Evolutionary conservation across 2,329 filamentous ascomycete species (phyloP).

Genomic region (Calonectria henricotiae): DNA sequence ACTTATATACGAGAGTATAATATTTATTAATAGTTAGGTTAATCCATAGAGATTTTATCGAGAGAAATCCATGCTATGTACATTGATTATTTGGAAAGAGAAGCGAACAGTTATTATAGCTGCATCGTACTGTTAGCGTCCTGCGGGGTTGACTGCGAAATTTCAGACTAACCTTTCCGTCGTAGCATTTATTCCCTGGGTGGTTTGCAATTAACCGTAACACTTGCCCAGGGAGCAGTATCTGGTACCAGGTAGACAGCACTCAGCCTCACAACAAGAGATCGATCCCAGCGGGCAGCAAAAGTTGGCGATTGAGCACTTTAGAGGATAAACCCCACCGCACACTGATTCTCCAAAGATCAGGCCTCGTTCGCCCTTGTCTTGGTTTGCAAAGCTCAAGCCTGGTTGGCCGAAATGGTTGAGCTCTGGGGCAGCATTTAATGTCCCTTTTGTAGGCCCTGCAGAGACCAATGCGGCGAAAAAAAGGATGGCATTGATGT

Average conservation of each 20-base stretch:
- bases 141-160: too few relatives aligned
- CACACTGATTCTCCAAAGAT: background rate
- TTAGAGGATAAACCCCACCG: background rate
- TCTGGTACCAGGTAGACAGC: conserved; percentile 7
- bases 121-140: background rate
- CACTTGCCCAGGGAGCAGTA: background rate
- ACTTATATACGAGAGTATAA: too few relatives aligned
- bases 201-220: background rate
- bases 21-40: too few relatives aligned
- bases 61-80: background rate
- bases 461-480: background rate
- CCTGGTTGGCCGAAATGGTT: conserved; percentile 1
- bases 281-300: conserved; percentile 6
- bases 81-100: background rate
- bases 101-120: background rate
- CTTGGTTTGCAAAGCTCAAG: background rate
- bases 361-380: background rate
- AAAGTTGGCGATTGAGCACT: background rate
- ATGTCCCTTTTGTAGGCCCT: background rate
- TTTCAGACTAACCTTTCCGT: background rate
- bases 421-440: background rate
- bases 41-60: too few relatives aligned
- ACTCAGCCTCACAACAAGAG: background rate
- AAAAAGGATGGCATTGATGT: background rate
- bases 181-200: background rate